Percentiles rank a stretch among this genome's conserved stretches.
Conservation (phyloP, 176 grass and related monocot genomes). For the Oryza punctata region DNA sequence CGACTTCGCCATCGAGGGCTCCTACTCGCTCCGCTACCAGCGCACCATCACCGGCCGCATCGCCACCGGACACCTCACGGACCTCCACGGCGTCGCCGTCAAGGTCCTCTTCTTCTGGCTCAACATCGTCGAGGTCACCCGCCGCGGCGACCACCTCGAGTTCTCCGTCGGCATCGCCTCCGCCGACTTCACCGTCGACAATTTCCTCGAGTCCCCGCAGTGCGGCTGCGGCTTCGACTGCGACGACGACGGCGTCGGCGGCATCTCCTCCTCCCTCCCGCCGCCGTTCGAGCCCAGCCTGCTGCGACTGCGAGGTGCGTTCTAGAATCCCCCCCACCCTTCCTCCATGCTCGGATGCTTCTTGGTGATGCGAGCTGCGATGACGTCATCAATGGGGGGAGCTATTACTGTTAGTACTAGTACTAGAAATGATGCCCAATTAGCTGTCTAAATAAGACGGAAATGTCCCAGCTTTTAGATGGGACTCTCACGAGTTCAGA, state of each 20-base stretch:
- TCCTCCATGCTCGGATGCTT: neutral
- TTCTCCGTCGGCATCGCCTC: slow-evolving; percentile 95
- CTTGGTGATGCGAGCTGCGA: neutral
- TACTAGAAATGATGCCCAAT: neutral
- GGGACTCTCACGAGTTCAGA: slow-evolving; percentile 21
- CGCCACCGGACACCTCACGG: slow-evolving; percentile 40
- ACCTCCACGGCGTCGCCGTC: slow-evolving; percentile 75
- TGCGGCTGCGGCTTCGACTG: slow-evolving; percentile 78
- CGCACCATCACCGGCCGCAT: slow-evolving; percentile 76
- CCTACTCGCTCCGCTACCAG: slow-evolving; percentile 87
- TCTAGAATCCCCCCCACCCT: slow-evolving; percentile 24
- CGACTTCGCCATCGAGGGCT: slow-evolving; percentile 77
- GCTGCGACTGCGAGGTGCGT: slow-evolving; percentile 59
- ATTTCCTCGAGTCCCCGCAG: slow-evolving; percentile 73
- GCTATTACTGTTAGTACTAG: neutral
- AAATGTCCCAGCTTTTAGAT: slow-evolving; percentile 42
- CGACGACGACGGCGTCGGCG: slow-evolving; percentile 53
- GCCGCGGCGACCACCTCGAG: slow-evolving; percentile 55
- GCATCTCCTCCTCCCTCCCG: neutral
- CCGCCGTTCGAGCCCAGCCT: neutral
- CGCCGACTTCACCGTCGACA: slow-evolving; percentile 74
- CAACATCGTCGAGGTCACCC: slow-evolving; percentile 86
- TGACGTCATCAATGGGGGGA: neutral
- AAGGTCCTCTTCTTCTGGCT: slow-evolving; percentile 92
- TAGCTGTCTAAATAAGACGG: slow-evolving; percentile 37